Evolutionary conservation across 192 early-diverging fungal genomes (phyloP).

Genomic region (Mortierella claussenii): DNA sequence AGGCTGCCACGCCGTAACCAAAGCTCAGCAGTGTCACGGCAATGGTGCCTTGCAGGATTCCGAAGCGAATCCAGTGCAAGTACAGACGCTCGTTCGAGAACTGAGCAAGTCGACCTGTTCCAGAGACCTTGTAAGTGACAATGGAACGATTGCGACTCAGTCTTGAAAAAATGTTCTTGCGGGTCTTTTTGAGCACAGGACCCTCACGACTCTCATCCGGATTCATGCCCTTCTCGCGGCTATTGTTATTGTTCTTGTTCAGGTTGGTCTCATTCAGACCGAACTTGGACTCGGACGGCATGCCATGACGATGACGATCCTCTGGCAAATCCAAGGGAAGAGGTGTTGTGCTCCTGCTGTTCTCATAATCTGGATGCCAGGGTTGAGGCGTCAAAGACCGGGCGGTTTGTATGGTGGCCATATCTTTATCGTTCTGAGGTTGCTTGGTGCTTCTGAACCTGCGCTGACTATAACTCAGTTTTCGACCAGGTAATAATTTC

Average conservation of each 20-base stretch:
- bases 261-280: conserved; percentile 11
- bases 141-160: conserved; percentile 9
- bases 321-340: conserved; percentile 23
- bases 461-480: too few relatives aligned
- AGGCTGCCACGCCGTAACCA: conserved; percentile 18
- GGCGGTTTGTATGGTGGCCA: conserved; percentile 4
- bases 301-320: neutral
- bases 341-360: neutral
- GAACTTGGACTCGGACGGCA: neutral
- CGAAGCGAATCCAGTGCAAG: conserved; percentile 47
- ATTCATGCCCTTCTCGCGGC: neutral
- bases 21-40: conserved; percentile 34
- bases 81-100: conserved; percentile 54
- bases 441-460: too few relatives aligned
- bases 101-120: conserved; percentile 29
- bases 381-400: conserved; percentile 38
- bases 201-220: neutral
- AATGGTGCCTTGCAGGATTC: conserved; percentile 34
- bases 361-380: conserved; percentile 39
- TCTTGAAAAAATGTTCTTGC: conserved; percentile 24
- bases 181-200: conserved; percentile 10
- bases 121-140: conserved; percentile 8
- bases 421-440: too few relatives aligned
- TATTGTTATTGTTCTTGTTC: conserved; percentile 1
- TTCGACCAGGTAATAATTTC: too few relatives aligned